Percentiles rank a stretch among this genome's conserved stretches.
Evolutionary conservation across 2,329 filamentous ascomycete species (phyloP).

Genomic region (Xylaria sp.): DNA sequence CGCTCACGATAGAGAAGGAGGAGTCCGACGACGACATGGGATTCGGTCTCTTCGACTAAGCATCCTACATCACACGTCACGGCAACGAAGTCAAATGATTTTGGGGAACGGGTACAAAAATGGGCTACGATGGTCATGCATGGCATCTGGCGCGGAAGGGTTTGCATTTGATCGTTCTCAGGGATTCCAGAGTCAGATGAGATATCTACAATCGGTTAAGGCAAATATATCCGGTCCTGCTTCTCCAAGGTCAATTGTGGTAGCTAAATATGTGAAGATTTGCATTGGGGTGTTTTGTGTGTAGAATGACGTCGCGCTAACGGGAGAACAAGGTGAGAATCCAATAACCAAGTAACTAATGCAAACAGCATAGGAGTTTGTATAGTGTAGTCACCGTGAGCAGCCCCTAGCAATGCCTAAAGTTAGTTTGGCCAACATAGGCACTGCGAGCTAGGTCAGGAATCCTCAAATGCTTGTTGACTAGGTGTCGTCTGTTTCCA

Average conservation of each 20-base stretch:
- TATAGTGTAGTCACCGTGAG: not conserved
- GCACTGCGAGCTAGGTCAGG: no score
- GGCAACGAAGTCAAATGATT: conserved; percentile 42
- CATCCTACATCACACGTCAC: conserved; percentile 44
- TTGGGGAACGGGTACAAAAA: conserved; percentile 45
- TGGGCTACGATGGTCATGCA: conserved; percentile 44
- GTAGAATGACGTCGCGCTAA: not conserved
- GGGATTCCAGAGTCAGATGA: conserved; percentile 32
- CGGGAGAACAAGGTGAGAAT: not conserved
- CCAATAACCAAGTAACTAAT: not conserved
- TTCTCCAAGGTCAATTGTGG: conserved; percentile 36
- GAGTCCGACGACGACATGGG: conserved; percentile 81
- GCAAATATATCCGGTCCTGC: conserved; percentile 43
- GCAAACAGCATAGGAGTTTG: not conserved
- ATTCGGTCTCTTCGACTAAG: conserved; percentile 81
- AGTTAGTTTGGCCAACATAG: no score
- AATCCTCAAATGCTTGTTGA: not conserved
- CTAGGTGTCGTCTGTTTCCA: not conserved
- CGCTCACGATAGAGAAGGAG: conserved; percentile 63
- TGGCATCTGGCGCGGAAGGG: conserved; percentile 45
- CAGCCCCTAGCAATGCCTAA: no score
- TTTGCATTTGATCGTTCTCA: conserved; percentile 43
- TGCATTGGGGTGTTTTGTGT: not conserved
- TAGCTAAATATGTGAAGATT: not conserved
- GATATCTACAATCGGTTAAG: conserved; percentile 41